Conservation (phyloP, 345 rosid species). For the Populus tremula region DNA sequence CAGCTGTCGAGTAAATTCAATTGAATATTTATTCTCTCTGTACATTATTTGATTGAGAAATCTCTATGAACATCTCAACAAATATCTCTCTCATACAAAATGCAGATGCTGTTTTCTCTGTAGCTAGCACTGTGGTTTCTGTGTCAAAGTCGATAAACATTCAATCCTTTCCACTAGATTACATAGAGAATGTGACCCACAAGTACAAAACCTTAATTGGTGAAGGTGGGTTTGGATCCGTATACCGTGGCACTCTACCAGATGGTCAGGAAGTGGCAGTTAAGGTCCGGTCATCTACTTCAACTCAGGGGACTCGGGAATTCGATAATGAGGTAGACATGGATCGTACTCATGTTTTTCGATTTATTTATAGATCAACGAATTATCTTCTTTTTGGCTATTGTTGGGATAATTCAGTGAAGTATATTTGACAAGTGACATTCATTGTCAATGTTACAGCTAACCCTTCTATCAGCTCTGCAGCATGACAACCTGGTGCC, state of each 20-base stretch:
- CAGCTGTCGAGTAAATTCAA: not conserved
- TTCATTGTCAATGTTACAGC: constrained; percentile 29
- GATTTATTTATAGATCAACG: not conserved
- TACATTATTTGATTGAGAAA: not conserved
- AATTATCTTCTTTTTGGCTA: not conserved
- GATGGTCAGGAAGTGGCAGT: constrained; percentile 36
- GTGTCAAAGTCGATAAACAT: constrained; percentile 42
- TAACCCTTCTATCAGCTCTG: constrained; percentile 63
- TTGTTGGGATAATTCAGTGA: too few species aligned
- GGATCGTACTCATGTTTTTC: not conserved
- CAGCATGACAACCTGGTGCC: constrained; percentile 64
- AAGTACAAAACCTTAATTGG: constrained; percentile 35
- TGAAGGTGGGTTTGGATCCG: constrained; percentile 36
- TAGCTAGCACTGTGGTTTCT: constrained; percentile 21
- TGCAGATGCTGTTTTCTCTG: constrained; percentile 54
- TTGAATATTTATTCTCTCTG: constrained; percentile 1
- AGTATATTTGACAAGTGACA: constrained; percentile 1
- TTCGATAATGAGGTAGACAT: constrained; percentile 32
- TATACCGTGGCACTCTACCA: constrained; percentile 24
- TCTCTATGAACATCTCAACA: constrained; percentile 8
- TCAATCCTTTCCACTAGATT: constrained; percentile 39
- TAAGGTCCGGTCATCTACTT: constrained; percentile 35
- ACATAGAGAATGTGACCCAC: constrained; percentile 47
- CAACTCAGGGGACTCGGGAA: constrained; percentile 34
- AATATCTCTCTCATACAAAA: constrained; percentile 9